Base-by-base conservation (phyloP, 805 yeast species). In the Maudiozyma turicensis region DNA sequence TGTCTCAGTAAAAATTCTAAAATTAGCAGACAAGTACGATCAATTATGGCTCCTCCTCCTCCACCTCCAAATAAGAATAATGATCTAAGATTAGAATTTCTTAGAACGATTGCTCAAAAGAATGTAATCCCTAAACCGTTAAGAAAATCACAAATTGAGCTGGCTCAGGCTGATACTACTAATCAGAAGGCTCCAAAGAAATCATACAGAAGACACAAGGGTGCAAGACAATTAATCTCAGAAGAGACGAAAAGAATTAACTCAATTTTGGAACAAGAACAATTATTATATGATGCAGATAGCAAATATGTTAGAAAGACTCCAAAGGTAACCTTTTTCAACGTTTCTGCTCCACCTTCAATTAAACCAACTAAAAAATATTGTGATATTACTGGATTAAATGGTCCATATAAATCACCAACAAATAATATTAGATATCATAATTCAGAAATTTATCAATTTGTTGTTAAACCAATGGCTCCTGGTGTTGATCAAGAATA, bases 401-500 rank as follows among this genome's bases (percentile, higher is more conserved):
- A 79, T 45, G 91, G 89, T 0, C 75, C 69, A 32, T 91, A 91
- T 71, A 82, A 77, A 60, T 75, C 83, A 29, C 93, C 93, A 0
- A 74, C 82, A 29, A 84, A 80, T 58, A 84, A 84, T 40, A 69
- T 91, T 47, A 72, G 96, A 49, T 91, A 81, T 64, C 81, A 86
- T 65, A 84, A 91, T 63, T 80, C 80, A 46, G 97, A 91, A 65
- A 82, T 91, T 32, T 90, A 80, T 64, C 86, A 82, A 44, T 72
- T 84, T 35, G 84, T 87, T 35, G 72, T 77, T 46, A 80, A 80
- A 63, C 79, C 80, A 53, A 79, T 91, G 81, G 83, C 89, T 1
- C 86, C 95, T 3, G 96, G 96, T 28, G 84, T 85, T 31, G 97
- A 91, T 66, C 98, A 91, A 68, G 95, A 89, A 65, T 91, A 89